Conservation (phyloP, 2,329 filamentous ascomycete species). For the Scedosporium apiospermum region DNA sequence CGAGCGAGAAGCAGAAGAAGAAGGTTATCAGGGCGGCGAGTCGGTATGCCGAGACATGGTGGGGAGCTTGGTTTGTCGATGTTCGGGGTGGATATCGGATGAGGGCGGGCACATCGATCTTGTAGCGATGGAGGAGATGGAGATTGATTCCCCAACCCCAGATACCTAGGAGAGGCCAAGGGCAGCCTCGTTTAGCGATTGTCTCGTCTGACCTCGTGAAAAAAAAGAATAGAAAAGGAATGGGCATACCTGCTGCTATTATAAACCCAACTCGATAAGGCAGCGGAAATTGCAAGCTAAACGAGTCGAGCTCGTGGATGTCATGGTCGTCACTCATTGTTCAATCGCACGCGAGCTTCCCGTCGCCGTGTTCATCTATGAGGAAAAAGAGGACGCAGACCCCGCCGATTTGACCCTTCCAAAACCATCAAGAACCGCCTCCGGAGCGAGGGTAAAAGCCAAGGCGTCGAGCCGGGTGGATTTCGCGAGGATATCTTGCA, state of each 20-base stretch:
- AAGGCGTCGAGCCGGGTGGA: not conserved
- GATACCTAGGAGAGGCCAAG: conserved; percentile 47
- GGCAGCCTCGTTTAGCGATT: not conserved
- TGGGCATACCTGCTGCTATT: conserved; percentile 63
- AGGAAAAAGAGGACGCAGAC: not conserved
- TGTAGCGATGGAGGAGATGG: conserved; percentile 68
- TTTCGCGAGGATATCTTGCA: not conserved
- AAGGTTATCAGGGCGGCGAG: conserved; percentile 68
- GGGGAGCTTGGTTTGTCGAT: conserved; percentile 59
- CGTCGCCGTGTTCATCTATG: not conserved
- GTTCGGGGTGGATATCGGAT: conserved; percentile 76
- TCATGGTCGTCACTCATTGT: not conserved
- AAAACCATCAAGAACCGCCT: conserved; percentile 1
- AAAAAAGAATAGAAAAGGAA: not conserved
- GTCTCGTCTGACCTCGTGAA: not conserved
- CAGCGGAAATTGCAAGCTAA: conserved; percentile 78
- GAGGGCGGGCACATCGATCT: conserved; percentile 79
- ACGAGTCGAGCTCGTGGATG: conserved; percentile 66
- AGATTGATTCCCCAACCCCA: conserved; percentile 95
- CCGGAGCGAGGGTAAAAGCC: not conserved
- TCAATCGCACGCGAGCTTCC: not conserved
- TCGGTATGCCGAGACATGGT: conserved; percentile 77
- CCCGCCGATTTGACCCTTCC: not conserved
- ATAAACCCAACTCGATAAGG: conserved; percentile 85
- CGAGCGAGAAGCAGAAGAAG: conserved; percentile 60